Evolutionary conservation across 2,329 filamentous ascomycete species (phyloP).

Genomic region (Neocucurbitaria cava): DNA sequence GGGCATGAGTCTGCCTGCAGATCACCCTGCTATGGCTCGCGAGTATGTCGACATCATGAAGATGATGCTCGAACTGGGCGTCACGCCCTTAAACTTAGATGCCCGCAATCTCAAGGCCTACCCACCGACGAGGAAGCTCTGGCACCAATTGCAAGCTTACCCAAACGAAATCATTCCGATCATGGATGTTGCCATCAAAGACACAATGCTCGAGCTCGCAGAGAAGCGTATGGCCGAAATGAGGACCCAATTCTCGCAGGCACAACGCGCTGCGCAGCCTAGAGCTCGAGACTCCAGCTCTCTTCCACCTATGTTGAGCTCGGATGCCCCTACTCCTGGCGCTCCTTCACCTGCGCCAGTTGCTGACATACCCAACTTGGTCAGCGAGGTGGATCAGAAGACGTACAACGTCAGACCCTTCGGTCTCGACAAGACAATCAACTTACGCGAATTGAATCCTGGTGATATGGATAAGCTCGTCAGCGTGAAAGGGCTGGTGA

Average conservation of each 20-base stretch:
- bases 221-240: constrained; percentile 77
- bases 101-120: constrained; percentile 90
- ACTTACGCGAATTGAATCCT: constrained; percentile 92
- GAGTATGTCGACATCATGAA: constrained; percentile 86
- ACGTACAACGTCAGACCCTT: constrained; percentile 89
- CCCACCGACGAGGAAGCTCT: constrained; percentile 89
- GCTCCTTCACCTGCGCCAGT: constrained; percentile 41
- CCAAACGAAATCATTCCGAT: constrained; percentile 95
- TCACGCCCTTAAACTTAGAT: constrained; percentile 85
- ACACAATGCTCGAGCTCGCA: constrained; percentile 90
- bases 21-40: constrained; percentile 74
- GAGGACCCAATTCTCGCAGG: constrained; percentile 64
- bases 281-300: constrained; percentile 68
- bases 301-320: constrained; percentile 78
- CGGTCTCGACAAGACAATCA: constrained; percentile 84
- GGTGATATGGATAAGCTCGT: constrained; percentile 97
- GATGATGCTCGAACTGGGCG: constrained; percentile 87
- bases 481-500: constrained; percentile 93
- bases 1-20: constrained; percentile 69
- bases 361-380: constrained; percentile 69
- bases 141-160: constrained; percentile 93
- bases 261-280: constrained; percentile 54
- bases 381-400: constrained; percentile 78
- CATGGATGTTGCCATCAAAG: constrained; percentile 94
- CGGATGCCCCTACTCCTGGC: constrained; percentile 66